Conservation (phyloP, 768 basidiomycete genomes). For the Lactarius hatsudake region DNA sequence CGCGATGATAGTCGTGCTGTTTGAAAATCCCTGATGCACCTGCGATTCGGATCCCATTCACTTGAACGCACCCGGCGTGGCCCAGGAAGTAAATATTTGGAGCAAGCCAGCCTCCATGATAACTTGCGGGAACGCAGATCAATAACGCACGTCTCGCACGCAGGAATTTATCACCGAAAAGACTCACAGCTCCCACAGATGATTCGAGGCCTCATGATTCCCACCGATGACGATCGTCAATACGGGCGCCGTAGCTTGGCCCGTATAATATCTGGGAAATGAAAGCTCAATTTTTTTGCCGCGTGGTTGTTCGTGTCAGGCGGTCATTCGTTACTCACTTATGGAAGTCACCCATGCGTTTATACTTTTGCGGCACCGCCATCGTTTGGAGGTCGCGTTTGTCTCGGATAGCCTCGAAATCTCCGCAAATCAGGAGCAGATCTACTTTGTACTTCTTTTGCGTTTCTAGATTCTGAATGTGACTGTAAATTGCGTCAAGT, state of each 20-base stretch:
- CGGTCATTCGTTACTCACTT: constrained; percentile 44
- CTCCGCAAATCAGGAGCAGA: constrained; percentile 89
- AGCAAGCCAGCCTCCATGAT: constrained; percentile 96
- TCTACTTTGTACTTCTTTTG: constrained; percentile 69
- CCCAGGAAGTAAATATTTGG: constrained; percentile 97
- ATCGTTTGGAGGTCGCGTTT: constrained; percentile 81
- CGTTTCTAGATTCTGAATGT: constrained; percentile 61
- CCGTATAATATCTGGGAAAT: constrained; percentile 75
- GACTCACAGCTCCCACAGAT: constrained; percentile 90
- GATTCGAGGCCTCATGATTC: constrained; percentile 96
- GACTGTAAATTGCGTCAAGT: constrained; percentile 81
- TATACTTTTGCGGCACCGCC: constrained; percentile 90
- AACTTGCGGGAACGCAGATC: constrained; percentile 45
- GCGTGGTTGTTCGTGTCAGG: neutral
- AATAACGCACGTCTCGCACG: constrained; percentile 15
- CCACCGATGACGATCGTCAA: constrained; percentile 95
- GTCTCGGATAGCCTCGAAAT: constrained; percentile 68
- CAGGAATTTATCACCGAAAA: neutral
- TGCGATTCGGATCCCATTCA: constrained; percentile 84
- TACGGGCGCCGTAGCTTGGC: constrained; percentile 75
- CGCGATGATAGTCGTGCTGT: constrained; percentile 64
- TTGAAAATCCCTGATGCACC: constrained; percentile 95
- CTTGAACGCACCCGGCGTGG: constrained; percentile 66
- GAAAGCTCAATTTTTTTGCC: neutral
- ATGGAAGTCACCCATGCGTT: constrained; percentile 78